phyloP scores from a whole-genome alignment of 2,329 filamentous ascomycete genomes.

The Alternaria postmessia region DNA sequence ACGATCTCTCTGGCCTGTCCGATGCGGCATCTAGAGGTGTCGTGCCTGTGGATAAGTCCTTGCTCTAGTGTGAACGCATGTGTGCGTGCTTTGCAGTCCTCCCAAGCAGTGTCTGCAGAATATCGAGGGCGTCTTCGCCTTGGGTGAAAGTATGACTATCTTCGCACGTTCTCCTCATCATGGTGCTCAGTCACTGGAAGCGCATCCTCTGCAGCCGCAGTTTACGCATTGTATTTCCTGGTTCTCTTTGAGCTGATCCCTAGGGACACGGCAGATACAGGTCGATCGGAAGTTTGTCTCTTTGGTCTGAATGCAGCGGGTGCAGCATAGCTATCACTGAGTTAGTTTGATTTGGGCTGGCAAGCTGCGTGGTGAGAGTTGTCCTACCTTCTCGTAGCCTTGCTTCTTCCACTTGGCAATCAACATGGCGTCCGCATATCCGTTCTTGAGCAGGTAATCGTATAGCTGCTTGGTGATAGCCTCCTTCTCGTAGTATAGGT shows the following conservation, averaged over 20 bases:
- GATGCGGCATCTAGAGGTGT: background rate
- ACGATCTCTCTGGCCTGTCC: background rate
- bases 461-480: conserved; percentile 92
- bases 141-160: background rate
- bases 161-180: background rate
- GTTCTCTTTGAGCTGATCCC: conserved; percentile 86
- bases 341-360: conserved; percentile 11
- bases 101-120: background rate
- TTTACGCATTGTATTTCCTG: conserved; percentile 92
- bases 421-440: conserved; percentile 91
- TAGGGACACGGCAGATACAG: conserved; percentile 94
- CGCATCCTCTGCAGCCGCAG: conserved; percentile 91
- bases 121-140: background rate
- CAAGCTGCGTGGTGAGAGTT: background rate
- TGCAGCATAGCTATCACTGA: conserved; percentile 77
- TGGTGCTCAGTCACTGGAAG: conserved; percentile 75
- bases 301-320: conserved; percentile 98
- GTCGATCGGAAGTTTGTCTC: conserved; percentile 99
- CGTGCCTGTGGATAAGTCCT: background rate
- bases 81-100: background rate
- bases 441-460: conserved; percentile 96
- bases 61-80: background rate
- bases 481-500: conserved; percentile 97
- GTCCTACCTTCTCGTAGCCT: conserved; percentile 89
- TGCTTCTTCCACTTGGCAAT: conserved; percentile 99